These are phyloP conservation scores for Typha latifolia DNA, from an alignment of 176 grass and related monocot genomes.

Conservation along the genomic window DNA sequence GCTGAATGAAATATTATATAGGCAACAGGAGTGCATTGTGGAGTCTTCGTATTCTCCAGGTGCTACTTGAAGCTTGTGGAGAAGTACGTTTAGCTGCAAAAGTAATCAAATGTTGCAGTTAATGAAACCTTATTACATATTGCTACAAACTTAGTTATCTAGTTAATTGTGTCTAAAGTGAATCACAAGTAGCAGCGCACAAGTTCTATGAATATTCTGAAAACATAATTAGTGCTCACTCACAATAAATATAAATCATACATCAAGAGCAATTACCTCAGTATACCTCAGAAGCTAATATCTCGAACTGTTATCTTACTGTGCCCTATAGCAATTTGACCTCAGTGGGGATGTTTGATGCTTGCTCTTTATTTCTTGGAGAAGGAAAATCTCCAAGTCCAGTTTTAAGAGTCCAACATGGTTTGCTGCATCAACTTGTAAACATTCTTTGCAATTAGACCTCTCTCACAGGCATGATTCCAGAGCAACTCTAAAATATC, in stretches of 20 bases:
- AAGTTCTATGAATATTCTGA: too few relatives aligned
- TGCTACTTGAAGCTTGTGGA: too few relatives aligned
- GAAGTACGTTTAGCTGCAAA: too few relatives aligned
- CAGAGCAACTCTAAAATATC: slow-evolving; percentile 49
- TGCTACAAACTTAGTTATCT: too few relatives aligned
- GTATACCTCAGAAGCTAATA: not conserved
- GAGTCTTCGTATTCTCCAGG: too few relatives aligned
- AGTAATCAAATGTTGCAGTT: too few relatives aligned
- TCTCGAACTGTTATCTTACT: not conserved
- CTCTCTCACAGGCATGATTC: slow-evolving; percentile 32
- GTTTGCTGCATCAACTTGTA: slow-evolving; percentile 8
- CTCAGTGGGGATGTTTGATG: not conserved
- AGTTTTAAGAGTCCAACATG: not conserved
- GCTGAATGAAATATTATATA: slow-evolving; percentile 13
- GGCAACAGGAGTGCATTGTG: too few relatives aligned
- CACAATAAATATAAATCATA: not conserved
- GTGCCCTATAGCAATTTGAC: not conserved
- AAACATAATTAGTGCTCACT: too few relatives aligned
- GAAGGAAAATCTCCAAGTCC: not conserved
- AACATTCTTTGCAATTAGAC: slow-evolving; percentile 4
- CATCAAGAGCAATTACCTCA: not conserved
- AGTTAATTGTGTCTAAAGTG: too few relatives aligned
- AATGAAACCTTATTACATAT: too few relatives aligned
- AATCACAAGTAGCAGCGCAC: too few relatives aligned
- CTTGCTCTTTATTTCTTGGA: not conserved